Evolutionary conservation across 805 yeast genomes (phyloP).

Genomic region (Yamadazyma phyllophila): DNA sequence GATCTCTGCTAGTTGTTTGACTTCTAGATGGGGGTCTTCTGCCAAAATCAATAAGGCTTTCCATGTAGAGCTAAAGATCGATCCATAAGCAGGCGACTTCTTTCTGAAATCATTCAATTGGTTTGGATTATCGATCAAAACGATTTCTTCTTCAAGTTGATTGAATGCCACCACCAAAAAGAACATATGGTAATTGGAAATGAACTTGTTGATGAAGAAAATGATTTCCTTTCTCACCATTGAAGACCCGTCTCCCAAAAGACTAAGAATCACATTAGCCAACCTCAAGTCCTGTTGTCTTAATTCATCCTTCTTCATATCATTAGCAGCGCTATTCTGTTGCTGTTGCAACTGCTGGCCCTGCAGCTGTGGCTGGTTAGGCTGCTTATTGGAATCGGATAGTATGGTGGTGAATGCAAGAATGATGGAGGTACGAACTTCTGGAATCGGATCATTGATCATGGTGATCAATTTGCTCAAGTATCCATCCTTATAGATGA

Average conservation of each 20-base stretch:
- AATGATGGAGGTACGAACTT: slow-evolving; percentile 83
- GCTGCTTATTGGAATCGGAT: slow-evolving; percentile 36
- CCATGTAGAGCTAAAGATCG: slow-evolving; percentile 85
- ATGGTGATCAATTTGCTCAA: slow-evolving; percentile 54
- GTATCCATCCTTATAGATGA: slow-evolving; percentile 63
- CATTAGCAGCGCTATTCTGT: slow-evolving; percentile 19
- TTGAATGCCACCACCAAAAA: slow-evolving; percentile 85
- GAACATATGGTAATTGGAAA: slow-evolving; percentile 64
- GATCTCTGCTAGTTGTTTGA: slow-evolving; percentile 66
- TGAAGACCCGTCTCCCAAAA: slow-evolving; percentile 85
- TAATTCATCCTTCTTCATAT: slow-evolving; percentile 44
- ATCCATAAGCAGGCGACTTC: slow-evolving; percentile 79
- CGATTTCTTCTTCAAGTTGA: slow-evolving; percentile 77
- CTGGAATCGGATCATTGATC: slow-evolving; percentile 89
- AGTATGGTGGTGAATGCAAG: slow-evolving; percentile 69
- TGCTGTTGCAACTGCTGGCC: slow-evolving; percentile 18
- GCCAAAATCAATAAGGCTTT: slow-evolving; percentile 74
- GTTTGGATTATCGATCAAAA: slow-evolving; percentile 59
- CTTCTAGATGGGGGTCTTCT: slow-evolving; percentile 86
- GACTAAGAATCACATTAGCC: slow-evolving; percentile 62
- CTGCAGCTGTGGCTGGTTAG: slow-evolving; percentile 13
- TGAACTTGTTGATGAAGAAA: slow-evolving; percentile 72
- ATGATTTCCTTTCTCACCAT: slow-evolving; percentile 84
- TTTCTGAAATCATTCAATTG: slow-evolving; percentile 62
- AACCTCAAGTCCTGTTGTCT: slow-evolving; percentile 68